Evolutionary conservation across 129 eudicot species (phyloP).

Genomic region (Glebionis coronaria): DNA sequence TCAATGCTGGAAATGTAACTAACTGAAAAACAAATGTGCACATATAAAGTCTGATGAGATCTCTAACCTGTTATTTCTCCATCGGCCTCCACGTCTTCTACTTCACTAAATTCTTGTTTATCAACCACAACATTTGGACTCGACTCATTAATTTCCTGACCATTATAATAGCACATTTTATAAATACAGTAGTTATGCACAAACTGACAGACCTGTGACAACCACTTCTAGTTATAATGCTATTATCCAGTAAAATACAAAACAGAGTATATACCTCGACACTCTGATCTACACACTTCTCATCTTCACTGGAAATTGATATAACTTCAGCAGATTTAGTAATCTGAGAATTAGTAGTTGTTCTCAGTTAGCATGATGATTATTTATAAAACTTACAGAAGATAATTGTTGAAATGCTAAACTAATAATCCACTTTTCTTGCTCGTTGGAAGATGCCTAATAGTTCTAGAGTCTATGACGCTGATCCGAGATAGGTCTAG

Average conservation of each 20-base stretch:
- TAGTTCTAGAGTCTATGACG: no score
- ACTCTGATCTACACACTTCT: slow-evolving; percentile 20
- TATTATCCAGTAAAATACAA: not conserved
- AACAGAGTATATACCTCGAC: slow-evolving; percentile 24
- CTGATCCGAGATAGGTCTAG: no score
- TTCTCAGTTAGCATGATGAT: not conserved
- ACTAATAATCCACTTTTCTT: no score
- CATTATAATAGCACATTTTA: slow-evolving; percentile 1
- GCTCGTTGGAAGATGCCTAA: no score
- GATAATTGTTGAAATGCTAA: no score
- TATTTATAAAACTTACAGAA: no score
- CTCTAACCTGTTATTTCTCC: slow-evolving; percentile 28
- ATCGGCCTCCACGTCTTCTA: slow-evolving; percentile 16
- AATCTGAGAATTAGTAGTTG: not conserved
- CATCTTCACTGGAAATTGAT: slow-evolving; percentile 22
- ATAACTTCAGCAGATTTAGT: slow-evolving; percentile 1
- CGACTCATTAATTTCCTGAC: slow-evolving; percentile 30
- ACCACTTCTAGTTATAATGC: slow-evolving; percentile 2
- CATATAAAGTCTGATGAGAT: slow-evolving; percentile 1
- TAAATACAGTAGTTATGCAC: slow-evolving; percentile 7
- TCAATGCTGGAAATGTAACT: not conserved
- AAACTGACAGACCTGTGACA: not conserved
- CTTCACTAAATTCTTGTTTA: slow-evolving; percentile 28
- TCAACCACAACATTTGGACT: slow-evolving; percentile 21
- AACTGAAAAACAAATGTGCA: not conserved